These are phyloP conservation scores for Pichia sp. DNA, from an alignment of 1,139 yeast genomes.

Conservation along the genomic window DNA sequence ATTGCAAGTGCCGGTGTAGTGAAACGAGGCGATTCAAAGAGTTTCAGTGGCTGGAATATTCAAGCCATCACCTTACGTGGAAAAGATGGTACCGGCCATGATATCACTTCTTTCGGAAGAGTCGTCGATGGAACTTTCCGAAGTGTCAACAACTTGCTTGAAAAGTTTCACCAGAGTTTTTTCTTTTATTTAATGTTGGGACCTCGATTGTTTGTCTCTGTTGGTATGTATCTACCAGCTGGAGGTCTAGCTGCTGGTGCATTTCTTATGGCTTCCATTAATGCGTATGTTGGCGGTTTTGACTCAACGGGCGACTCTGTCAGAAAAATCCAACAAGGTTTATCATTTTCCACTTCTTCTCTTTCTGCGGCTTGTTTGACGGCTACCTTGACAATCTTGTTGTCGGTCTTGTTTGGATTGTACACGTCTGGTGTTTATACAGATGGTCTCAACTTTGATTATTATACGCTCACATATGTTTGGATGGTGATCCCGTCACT, in stretches of 20 bases:
- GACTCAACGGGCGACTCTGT: constrained; percentile 9
- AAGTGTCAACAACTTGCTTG: constrained; percentile 84
- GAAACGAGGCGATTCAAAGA: constrained; percentile 62
- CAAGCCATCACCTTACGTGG: constrained; percentile 84
- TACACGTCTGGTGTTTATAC: constrained; percentile 8
- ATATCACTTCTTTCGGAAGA: constrained; percentile 89
- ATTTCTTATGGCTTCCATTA: constrained; percentile 64
- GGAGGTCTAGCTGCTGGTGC: constrained; percentile 68
- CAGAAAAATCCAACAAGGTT: constrained; percentile 8
- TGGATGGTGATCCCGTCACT: constrained; percentile 5
- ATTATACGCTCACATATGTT: constrained; percentile 1
- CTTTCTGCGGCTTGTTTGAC: constrained; percentile 16
- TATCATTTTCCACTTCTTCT: constrained; percentile 11
- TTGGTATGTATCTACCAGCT: constrained; percentile 88
- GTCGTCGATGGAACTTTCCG: constrained; percentile 81
- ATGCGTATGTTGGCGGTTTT: constrained; percentile 42
- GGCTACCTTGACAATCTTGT: constrained; percentile 9
- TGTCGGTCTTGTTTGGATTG: constrained; percentile 15
- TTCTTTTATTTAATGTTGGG: constrained; percentile 83
- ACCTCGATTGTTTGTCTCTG: constrained; percentile 77
- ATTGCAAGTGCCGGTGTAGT: constrained; percentile 66
- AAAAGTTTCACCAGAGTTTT: constrained; percentile 94
- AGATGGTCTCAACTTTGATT: constrained; percentile 2
- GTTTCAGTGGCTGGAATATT: constrained; percentile 94
- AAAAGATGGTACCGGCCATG: constrained; percentile 45